Base-by-base conservation (phyloP, 1,139 yeast genomes). In the Hansenula anomala region DNA sequence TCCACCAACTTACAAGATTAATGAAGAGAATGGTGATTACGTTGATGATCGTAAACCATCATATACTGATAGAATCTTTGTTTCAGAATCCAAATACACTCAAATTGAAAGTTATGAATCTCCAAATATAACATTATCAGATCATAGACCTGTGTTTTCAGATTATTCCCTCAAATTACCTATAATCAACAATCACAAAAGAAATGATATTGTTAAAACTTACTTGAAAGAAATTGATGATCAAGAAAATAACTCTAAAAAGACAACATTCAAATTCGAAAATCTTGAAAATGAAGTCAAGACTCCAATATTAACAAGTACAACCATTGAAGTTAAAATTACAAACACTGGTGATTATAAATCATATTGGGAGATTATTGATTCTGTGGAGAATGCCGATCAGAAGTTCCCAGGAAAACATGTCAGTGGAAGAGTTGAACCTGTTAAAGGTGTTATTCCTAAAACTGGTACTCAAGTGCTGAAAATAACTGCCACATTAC, bases 81-180 rank as follows among this genome's bases (percentile, higher is more conserved):
- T 42, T 28, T 49, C 55, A 3, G 39, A 36, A 14, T 46, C 55
- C 2, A 34, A 33, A 18, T 46, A 48, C 26, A 46, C 48, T 23
- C 40, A 30, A 18, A 43, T 48, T n/a, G 27, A 41, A 10, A 56
- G 52, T 34, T 73, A 71, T 48, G 52, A 66, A 30, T 63, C 62
- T 9, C 63, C 63, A 23, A 64, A 64, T 6, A 49, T 74, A 9
- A 50, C 56, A 2, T 69, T 78, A 22, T 80, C 90, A 0, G 96
- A 87, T 55, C 96, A 87, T 59, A 66, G 82, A 37, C 95, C 95
- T 0, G 94, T 86, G 1, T 64, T 64, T 36, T 71, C 81, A 1
- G 64, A 70, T 10, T 78, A 76, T 50, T 64, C 60, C 12, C 50
- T 81, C 2, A 60, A 66, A 0, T 69, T 73, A 0, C 66, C 69